A percentile compares a stretch with the other conserved stretches of the same genome.
phyloP scores from a whole-genome alignment of 805 yeast species.

The Monosporozyma siamensis region DNA sequence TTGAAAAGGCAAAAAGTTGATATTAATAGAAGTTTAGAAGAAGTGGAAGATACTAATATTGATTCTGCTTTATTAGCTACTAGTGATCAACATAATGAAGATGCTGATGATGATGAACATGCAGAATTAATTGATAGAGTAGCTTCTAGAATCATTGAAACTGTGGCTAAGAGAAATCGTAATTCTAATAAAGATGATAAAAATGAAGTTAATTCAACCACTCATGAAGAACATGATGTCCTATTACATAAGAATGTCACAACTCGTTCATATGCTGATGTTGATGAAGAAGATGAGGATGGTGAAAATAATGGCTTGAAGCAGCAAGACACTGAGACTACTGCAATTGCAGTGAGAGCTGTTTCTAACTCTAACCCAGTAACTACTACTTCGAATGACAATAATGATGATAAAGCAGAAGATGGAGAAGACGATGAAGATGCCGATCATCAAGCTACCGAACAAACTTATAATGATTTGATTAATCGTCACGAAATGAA shows the following conservation, averaged over 20 bases:
- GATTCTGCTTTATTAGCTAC: conserved; percentile 24
- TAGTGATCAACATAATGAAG: not conserved
- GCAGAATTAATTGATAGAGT: not conserved
- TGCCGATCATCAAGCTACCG: conserved; percentile 1
- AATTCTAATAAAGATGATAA: conserved; percentile 6
- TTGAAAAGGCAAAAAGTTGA: conserved; percentile 7
- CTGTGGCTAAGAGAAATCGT: not conserved
- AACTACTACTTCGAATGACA: too few relatives aligned
- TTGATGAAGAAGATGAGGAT: conserved; percentile 11
- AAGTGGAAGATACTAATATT: conserved; percentile 21
- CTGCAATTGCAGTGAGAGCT: not conserved
- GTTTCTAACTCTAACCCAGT: too few relatives aligned
- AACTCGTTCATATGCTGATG: conserved; percentile 2
- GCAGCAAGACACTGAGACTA: too few relatives aligned
- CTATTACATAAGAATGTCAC: conserved; percentile 2
- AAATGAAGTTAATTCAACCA: not conserved
- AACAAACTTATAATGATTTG: conserved; percentile 2
- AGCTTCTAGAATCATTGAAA: not conserved
- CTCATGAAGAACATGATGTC: not conserved
- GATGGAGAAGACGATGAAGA: conserved; percentile 4
- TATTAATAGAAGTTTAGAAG: not conserved
- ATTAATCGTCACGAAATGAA: conserved; percentile 1
- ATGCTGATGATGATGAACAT: conserved; percentile 5
- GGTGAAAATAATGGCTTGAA: not conserved
- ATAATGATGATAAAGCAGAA: not conserved